Conservation (phyloP, 2,329 filamentous ascomycete genomes). For the Ophiosphaerella narmari region DNA sequence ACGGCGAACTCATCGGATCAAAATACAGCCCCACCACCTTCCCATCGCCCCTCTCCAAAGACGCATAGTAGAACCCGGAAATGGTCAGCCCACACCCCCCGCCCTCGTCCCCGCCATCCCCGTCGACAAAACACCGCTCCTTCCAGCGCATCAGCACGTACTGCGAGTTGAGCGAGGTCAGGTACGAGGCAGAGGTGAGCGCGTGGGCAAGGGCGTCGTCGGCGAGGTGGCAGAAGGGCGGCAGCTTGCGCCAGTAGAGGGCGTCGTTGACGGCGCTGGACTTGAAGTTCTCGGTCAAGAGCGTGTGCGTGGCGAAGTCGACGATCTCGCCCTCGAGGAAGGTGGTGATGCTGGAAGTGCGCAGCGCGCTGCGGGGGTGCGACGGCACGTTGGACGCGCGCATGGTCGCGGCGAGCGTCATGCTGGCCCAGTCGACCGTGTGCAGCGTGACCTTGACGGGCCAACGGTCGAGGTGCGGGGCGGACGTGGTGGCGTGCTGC, state of each 20-base stretch:
- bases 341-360: constrained; percentile 60
- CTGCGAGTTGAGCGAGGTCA: constrained; percentile 47
- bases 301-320: constrained; percentile 58
- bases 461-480: constrained; percentile 62
- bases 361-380: constrained; percentile 41
- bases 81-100: constrained; percentile 56
- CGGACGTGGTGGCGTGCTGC: constrained; percentile 57
- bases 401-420: constrained; percentile 71
- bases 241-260: constrained; percentile 55
- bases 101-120: constrained; percentile 18
- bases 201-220: constrained; percentile 51
- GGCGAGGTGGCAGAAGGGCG: constrained; percentile 47
- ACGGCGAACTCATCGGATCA: constrained; percentile 59
- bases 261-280: constrained; percentile 52
- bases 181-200: constrained; percentile 48
- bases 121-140: constrained; percentile 54
- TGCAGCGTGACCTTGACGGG: constrained; percentile 70
- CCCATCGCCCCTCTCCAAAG: constrained; percentile 53
- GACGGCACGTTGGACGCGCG: constrained; percentile 70
- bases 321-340: constrained; percentile 73
- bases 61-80: constrained; percentile 60
- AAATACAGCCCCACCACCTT: constrained; percentile 58
- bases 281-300: constrained; percentile 58
- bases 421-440: constrained; percentile 62
- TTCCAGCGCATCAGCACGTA: constrained; percentile 64